Evolutionary conservation across 345 rosid genomes (phyloP), one percentile per base, ranked within the genome.

Genomic region (Linum lewisii): DNA sequence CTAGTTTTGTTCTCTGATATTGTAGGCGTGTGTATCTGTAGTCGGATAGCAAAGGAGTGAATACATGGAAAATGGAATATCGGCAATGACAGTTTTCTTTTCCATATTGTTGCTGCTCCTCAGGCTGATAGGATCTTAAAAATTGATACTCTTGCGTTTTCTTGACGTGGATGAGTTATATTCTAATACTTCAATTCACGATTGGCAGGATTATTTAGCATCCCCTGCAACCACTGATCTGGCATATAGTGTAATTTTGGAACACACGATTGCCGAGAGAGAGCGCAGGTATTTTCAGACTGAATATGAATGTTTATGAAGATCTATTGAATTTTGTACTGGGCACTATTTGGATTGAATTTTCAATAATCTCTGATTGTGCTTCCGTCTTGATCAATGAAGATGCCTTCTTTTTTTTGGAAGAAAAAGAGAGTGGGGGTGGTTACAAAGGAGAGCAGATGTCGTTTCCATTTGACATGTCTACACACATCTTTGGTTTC

Each of bases 241-340:
- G 72, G 85, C 99, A 11, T 93, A 85, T 66, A 59, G 74, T 81
- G 86, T 87, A 63, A 78, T 93, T 68, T 77, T 93, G 66, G 99
- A 89, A 63, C 97, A 90, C 76, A 82, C 99, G 29, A 77, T 82
- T 66, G 85, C 97, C 32, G 99, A 93, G 74, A 93, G 92, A 74
- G 99, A 93, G 67, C 96, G 96, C 73, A 93, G 99, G 99, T 93
- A 77, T 42, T 42, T 29, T 1, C 15, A 3, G 11, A 42, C 15
- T 42, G 18, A 42, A 42, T 42, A 42, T 11, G 18, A 42, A 42
- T 42, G 18, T 11, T 34, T 42, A 11, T 42, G 47, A 42, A 42
- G 18, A 16, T 42, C 47, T 42, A 3, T 42, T 6, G 18, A 42
- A 42, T 42, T 42, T 42, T 42, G 47, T 42, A 16, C 47, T 11